These are phyloP conservation scores for Diaporthe velutina DNA, from an alignment of 2,329 filamentous ascomycete species.

Conservation along the genomic window DNA sequence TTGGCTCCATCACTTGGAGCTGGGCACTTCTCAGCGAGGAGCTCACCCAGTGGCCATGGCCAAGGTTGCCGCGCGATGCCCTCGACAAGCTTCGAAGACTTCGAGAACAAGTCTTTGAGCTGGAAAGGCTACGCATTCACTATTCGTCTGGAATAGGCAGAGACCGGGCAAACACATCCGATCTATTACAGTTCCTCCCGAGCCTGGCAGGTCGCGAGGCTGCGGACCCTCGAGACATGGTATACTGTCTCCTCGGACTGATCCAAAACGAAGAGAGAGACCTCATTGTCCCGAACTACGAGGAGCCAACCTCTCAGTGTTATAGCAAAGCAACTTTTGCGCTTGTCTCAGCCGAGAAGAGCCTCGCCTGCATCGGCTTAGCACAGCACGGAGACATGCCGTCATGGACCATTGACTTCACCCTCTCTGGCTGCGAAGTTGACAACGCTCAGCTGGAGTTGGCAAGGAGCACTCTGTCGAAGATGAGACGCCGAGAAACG, in stretches of 20 bases:
- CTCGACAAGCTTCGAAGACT: background rate
- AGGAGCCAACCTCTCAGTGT: conserved; percentile 3
- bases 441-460: conserved; percentile 12
- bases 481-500: conserved; percentile 5
- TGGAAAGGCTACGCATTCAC: background rate
- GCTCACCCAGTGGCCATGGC: background rate
- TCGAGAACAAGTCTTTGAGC: background rate
- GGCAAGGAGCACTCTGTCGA: conserved; percentile 2
- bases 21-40: conserved; percentile 1
- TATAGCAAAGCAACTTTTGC: conserved; percentile 19
- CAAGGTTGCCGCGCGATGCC: background rate
- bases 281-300: conserved; percentile 2
- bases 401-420: conserved; percentile 15
- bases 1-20: conserved; percentile 1
- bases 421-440: conserved; percentile 15
- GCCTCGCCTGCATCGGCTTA: conserved; percentile 16
- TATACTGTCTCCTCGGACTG: conserved; percentile 5
- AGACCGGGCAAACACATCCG: too few species aligned
- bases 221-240: conserved; percentile 3
- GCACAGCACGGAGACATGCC: conserved; percentile 26
- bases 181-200: conserved; percentile 4
- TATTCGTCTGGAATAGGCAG: background rate
- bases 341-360: conserved; percentile 12
- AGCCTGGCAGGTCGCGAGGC: conserved; percentile 13
- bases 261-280: background rate